These are phyloP conservation scores for Incumbomyces lentus DNA, from an alignment of 2,329 filamentous ascomycete genomes.

Conservation along the genomic window DNA sequence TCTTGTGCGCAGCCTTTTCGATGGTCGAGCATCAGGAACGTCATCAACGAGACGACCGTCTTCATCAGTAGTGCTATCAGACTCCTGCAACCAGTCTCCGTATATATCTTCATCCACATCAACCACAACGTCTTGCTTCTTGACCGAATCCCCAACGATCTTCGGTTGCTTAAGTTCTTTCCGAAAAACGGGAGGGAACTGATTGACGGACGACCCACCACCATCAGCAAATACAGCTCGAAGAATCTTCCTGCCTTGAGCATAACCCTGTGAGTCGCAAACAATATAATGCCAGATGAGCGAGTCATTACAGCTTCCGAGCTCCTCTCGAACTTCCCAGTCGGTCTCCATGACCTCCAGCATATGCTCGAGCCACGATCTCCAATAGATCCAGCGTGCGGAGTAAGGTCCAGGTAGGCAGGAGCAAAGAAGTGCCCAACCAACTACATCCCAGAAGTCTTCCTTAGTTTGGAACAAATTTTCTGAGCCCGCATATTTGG, in stretches of 20 bases:
- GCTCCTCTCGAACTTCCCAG: slow-evolving; percentile 25
- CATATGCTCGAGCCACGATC: slow-evolving; percentile 67
- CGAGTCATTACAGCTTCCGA: slow-evolving; percentile 26
- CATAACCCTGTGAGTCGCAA: slow-evolving; percentile 22
- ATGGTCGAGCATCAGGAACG: not conserved
- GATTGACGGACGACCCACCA: slow-evolving; percentile 25
- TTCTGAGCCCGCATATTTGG: slow-evolving; percentile 51
- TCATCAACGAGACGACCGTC: slow-evolving; percentile 6
- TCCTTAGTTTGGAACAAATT: slow-evolving; percentile 66
- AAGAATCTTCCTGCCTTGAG: slow-evolving; percentile 32
- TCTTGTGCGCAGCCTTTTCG: slow-evolving; percentile 10
- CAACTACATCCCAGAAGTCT: slow-evolving; percentile 80
- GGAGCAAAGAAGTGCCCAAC: slow-evolving; percentile 91
- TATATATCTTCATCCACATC: slow-evolving; percentile 37
- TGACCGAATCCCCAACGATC: slow-evolving; percentile 23
- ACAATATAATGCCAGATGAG: slow-evolving; percentile 35
- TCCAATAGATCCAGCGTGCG: slow-evolving; percentile 72
- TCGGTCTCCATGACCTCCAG: slow-evolving; percentile 36
- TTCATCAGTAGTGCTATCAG: slow-evolving; percentile 26
- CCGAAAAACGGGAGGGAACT: slow-evolving; percentile 36
- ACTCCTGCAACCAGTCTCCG: slow-evolving; percentile 35
- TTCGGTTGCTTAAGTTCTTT: slow-evolving; percentile 33
- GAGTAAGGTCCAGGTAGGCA: slow-evolving; percentile 38
- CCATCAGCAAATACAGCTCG: slow-evolving; percentile 40
- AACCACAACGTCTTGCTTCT: slow-evolving; percentile 32